These are phyloP conservation scores for Daedaleopsis sinensis DNA, from an alignment of 768 basidiomycete species.

Conservation along the genomic window DNA sequence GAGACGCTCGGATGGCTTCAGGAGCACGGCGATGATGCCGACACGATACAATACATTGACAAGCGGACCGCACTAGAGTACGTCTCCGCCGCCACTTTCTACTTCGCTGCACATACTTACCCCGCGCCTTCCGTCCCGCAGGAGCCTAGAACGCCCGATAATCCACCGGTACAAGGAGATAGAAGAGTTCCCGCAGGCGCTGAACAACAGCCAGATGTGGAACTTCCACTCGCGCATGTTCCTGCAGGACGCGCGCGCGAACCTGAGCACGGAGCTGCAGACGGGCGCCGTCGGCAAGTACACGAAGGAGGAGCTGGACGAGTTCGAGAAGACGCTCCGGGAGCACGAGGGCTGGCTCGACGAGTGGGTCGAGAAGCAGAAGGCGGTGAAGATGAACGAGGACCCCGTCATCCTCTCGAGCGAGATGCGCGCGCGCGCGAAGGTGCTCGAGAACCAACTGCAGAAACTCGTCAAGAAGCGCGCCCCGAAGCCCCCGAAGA, in stretches of 20 bases:
- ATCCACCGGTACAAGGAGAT: conserved; percentile 89
- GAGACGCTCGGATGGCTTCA: conserved; percentile 82
- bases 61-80: conserved; percentile 86
- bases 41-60: conserved; percentile 71
- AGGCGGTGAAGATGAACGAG: conserved; percentile 67
- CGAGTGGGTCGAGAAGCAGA: conserved; percentile 82
- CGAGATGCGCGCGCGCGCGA: conserved; percentile 86
- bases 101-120: background rate
- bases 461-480: conserved; percentile 71
- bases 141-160: conserved; percentile 78
- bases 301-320: conserved; percentile 84
- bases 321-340: conserved; percentile 72
- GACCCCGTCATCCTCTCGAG: conserved; percentile 85
- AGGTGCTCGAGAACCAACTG: conserved; percentile 75
- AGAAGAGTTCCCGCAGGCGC: conserved; percentile 77
- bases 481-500: conserved; percentile 59
- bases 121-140: conserved; percentile 31
- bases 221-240: conserved; percentile 89
- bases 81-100: conserved; percentile 35
- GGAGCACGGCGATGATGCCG: conserved; percentile 82
- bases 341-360: conserved; percentile 87
- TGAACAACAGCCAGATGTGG: conserved; percentile 86
- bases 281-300: conserved; percentile 73
- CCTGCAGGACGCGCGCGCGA: conserved; percentile 75
- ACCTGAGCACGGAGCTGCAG: conserved; percentile 67